Conservation (phyloP, 2,329 filamentous ascomycete species). For the Pseudogymnoascus sp. region DNA sequence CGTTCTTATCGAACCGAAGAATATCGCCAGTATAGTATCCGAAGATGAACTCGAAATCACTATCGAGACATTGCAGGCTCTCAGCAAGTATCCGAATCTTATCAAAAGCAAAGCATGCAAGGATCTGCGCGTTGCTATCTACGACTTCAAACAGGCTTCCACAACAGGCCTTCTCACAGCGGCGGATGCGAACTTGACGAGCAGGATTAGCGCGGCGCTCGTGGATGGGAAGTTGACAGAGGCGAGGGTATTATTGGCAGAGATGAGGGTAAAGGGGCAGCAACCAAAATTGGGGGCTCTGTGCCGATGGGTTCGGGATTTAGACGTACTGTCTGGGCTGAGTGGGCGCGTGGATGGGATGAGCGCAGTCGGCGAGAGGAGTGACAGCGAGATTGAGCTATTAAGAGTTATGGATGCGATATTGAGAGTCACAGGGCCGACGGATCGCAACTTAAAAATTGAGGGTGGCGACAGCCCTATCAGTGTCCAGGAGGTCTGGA, state of each 20-base stretch:
- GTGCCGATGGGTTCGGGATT: conserved; percentile 64
- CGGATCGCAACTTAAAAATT: conserved; percentile 40
- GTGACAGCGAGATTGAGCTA: conserved; percentile 44
- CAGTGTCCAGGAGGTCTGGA: conserved; percentile 52
- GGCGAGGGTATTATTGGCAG: conserved; percentile 56
- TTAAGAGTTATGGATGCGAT: conserved; percentile 57
- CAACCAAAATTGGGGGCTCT: conserved; percentile 60
- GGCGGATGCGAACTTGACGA: conserved; percentile 56
- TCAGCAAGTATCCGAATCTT: conserved; percentile 50
- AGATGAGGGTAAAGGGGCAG: conserved; percentile 61
- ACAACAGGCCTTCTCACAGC: conserved; percentile 55
- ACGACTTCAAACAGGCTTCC: conserved; percentile 61
- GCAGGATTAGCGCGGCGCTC: conserved; percentile 57
- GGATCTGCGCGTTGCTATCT: conserved; percentile 58
- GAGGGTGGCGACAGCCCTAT: conserved; percentile 37
- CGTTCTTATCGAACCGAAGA: conserved; percentile 38
- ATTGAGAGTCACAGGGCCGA: conserved; percentile 53
- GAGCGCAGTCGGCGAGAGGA: conserved; percentile 30
- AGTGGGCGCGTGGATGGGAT: conserved; percentile 40
- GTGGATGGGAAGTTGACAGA: conserved; percentile 58
- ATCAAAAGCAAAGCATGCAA: conserved; percentile 64
- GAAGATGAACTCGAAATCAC: conserved; percentile 60
- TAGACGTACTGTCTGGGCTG: conserved; percentile 61
- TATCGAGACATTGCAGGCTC: conserved; percentile 53
- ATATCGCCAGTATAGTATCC: conserved; percentile 46